Evolutionary conservation across 129 eudicot genomes (phyloP), one percentile per base, ranked within the genome.

Genomic region (Escallonia herrerae): DNA sequence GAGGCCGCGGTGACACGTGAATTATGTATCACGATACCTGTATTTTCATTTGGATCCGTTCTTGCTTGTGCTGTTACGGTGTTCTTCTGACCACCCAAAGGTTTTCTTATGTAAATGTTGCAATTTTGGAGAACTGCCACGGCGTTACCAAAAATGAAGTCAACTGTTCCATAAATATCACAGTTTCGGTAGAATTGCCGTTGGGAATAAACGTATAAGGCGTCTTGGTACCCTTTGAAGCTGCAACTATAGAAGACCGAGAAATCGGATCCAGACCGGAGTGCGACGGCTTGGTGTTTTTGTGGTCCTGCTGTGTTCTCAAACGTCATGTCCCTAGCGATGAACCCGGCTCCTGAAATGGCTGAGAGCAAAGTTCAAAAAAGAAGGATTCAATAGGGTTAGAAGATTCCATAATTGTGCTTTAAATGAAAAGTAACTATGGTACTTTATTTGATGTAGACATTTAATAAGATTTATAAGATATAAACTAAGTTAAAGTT

Each of bases 221-320:
- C 82, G 64, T 86, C 93, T 63, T 86, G 94, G 62, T 86, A 86
- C 11, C 94, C 94, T 65, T 61, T 68, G 71, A 86, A 86, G 68
- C 82, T 78, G 67, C 94, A 86, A 6, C 71, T 55, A 56, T 79
- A 86, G 58, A 82, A 76, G 3, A 77, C 82, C 0, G 94, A 86
- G 8, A 72, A 54, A 64, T 86, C 95, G 2, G 95, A 81, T 57
- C 81, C 79, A 0, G 87, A 77, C 22, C 83, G 84, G 58, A 83
- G 81, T 49, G 95, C 95, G 2, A 83, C 95, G 1, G 87, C 95
- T 70, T 86, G 95, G 80, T 86, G 89, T 14, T 80, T 73, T 9
- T 85, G 73, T 6, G 95, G 90, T 8, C 95, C 89, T 3, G 95
- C 95, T 2, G 88, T 79, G 86, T 86, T 86, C 66, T 86, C 83